Base-by-base conservation (phyloP, 768 basidiomycete species). In the Amanita jacksonii region DNA sequence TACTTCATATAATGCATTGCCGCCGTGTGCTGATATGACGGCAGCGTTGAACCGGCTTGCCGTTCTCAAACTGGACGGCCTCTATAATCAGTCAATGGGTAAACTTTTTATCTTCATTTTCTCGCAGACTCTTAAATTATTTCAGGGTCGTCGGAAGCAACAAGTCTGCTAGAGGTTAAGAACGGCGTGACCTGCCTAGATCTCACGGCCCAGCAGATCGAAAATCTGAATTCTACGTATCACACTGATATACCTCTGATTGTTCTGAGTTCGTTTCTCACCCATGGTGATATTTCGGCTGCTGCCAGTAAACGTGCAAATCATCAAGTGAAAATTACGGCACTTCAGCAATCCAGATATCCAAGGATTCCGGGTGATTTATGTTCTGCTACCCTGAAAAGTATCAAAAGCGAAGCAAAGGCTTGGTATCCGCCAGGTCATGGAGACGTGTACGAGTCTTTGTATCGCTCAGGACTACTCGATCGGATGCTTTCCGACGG, bases 181-280 rank as follows among this genome's bases (percentile, higher is more conserved):
- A 77, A 88, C 55, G 84, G 81, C 54, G 81, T 87, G 79, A 88
- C 81, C 19, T 91, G 91, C 71, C 72, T 92, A 49, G 90, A 92
- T 59, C 70, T 93, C 37, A 77, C 74, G 38, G 81, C 91, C 43
- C 74, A 84, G 51, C 89, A 91, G 64, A 84, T 92, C 53, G 85
- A 91, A 68, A 79, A 86, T 63, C 73, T 91, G 57, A 89, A 89
- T 69, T 74, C 74, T 37, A 70, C 70, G 19, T 65, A 77, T 56
- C 72, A 72, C 53, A 76, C 81, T 62, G 79, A 91, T 63, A 81
- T 91, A 30, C 88, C 86, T 10, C 79, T 92, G 55, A 77, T 91
- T 62, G 75, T 92, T 55, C 89, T 92, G 90, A 91, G 87, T 54
- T 89, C 86, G 25, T 92, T 92, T 73, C 89, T 87, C 70, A 92